phyloP scores from a whole-genome alignment of 108 stramenopile genomes.

The Fistulifera pelliculosa region DNA sequence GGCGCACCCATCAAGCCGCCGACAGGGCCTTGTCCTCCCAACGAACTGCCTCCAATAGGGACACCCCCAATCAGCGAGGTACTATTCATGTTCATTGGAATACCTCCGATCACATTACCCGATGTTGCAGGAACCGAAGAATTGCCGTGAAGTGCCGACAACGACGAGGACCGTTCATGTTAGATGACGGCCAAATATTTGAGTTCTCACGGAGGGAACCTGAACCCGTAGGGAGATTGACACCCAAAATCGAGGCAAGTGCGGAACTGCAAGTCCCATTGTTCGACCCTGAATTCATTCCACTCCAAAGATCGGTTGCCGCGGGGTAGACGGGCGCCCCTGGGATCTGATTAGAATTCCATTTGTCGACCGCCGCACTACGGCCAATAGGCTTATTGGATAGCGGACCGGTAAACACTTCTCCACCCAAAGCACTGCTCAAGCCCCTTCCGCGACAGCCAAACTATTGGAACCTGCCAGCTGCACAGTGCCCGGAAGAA shows the following conservation, averaged over 20 bases:
- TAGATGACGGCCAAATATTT: conserved; percentile 20
- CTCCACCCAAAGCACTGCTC: conserved; percentile 34
- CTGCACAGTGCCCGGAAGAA: conserved; percentile 2
- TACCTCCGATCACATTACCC: conserved; percentile 16
- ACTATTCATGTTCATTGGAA: conserved; percentile 6
- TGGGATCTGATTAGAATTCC: conserved; percentile 23
- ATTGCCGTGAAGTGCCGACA: conserved; percentile 37
- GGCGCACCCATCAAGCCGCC: conserved; percentile 10
- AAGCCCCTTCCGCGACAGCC: neutral
- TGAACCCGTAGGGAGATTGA: conserved; percentile 69
- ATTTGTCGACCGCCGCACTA: conserved; percentile 28
- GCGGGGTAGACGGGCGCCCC: conserved; percentile 10
- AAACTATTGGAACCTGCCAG: conserved; percentile 15
- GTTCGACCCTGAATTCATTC: neutral
- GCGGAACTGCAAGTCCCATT: conserved; percentile 60
- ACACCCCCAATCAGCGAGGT: conserved; percentile 46
- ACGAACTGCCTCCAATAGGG: conserved; percentile 44
- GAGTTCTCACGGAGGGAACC: conserved; percentile 60
- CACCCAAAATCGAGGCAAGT: conserved; percentile 77
- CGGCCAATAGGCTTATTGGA: conserved; percentile 21
- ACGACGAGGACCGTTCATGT: conserved; percentile 16
- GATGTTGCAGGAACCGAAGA: conserved; percentile 33
- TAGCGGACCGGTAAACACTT: conserved; percentile 40
- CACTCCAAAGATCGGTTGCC: neutral
- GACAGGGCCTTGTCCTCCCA: conserved; percentile 6